Percentiles rank a stretch among this genome's conserved stretches.
Evolutionary conservation across 768 basidiomycete genomes (phyloP).

Genomic region (Candolleomyces aberdarensis): DNA sequence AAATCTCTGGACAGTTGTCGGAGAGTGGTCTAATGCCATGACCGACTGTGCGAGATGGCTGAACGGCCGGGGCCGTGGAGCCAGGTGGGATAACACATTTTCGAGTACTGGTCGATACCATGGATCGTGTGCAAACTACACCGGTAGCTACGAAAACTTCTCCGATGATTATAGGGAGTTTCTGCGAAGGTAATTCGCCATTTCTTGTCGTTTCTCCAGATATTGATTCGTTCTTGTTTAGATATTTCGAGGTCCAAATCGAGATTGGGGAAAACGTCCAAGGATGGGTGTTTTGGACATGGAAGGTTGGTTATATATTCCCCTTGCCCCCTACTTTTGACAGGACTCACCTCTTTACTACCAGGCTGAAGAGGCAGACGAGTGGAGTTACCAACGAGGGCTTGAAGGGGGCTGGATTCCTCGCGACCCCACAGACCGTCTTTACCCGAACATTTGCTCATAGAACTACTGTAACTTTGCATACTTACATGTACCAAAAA

Average conservation of each 20-base stretch:
- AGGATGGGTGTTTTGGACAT: slow-evolving; percentile 78
- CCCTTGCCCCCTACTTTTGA: not conserved
- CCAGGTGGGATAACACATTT: slow-evolving; percentile 65
- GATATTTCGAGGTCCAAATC: slow-evolving; percentile 81
- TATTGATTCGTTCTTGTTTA: slow-evolving; percentile 16
- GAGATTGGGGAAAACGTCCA: slow-evolving; percentile 67
- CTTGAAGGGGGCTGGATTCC: slow-evolving; percentile 79
- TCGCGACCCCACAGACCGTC: slow-evolving; percentile 58
- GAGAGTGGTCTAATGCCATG: slow-evolving; percentile 75
- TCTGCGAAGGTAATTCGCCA: slow-evolving; percentile 49
- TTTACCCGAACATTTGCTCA: slow-evolving; percentile 62
- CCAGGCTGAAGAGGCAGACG: slow-evolving; percentile 64
- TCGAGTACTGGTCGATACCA: slow-evolving; percentile 36
- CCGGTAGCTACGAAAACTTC: slow-evolving; percentile 58
- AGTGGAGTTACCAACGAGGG: slow-evolving; percentile 76
- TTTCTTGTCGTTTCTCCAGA: not conserved
- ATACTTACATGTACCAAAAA: too few species aligned
- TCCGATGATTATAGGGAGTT: slow-evolving; percentile 61
- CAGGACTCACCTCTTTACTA: not conserved
- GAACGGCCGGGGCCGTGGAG: slow-evolving; percentile 70
- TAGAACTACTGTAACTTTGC: not conserved
- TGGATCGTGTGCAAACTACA: slow-evolving; percentile 61
- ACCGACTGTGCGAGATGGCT: slow-evolving; percentile 80
- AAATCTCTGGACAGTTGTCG: slow-evolving; percentile 72
- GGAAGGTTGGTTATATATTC: slow-evolving; percentile 51